Base-by-base conservation (phyloP, 345 rosid genomes). In the Raphanus raphanistrum region DNA sequence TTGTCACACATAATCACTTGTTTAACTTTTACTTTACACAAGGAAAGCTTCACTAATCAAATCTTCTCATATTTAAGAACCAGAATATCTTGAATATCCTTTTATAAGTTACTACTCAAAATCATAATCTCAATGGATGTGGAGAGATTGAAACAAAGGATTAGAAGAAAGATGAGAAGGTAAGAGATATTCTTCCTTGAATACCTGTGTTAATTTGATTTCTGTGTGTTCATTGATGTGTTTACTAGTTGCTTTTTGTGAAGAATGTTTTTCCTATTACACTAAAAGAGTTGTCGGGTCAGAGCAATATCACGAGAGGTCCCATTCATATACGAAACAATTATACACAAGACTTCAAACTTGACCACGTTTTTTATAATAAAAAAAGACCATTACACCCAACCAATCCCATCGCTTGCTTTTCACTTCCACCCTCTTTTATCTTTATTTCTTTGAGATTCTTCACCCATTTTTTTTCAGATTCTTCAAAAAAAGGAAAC, bases 271-370 rank as follows among this genome's bases (percentile, higher is more conserved):
- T 45, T 28, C 31, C 31, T 52, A 15, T 55, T 55, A 55, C 28
- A 55, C 12, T 3, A 0, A 17, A 21, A 57, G 6, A 21, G 29
- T 3, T 7, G 60, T 55, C 28, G 5, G 32, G 31, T 58, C 32
- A 58, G 7, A 45, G 63, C 15, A 58, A 21, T 52, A 50, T 59
- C 80, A 77, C 50, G 71, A 63, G 80, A 45, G 75, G 80, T 70
- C 75, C 31, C 38, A 61, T 50, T 31, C 31, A 26, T 1, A 26
- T 1, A n/a, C n/a, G n/a, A n/a, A n/a, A n/a, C n/a, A n/a, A n/a
- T n/a, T n/a, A n/a, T n/a, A 69, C 55, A 70, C 59, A 35, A 70
- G 35, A 54, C 35, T 77, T 71, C 76, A 70, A 77, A 55, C 4
- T 38, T 63, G 28, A 6, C 71, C 71, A 70, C 43, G 16, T 60